Evolutionary conservation across 257 asterid genomes (phyloP).

Genomic region (Ligustrum vulgare): DNA sequence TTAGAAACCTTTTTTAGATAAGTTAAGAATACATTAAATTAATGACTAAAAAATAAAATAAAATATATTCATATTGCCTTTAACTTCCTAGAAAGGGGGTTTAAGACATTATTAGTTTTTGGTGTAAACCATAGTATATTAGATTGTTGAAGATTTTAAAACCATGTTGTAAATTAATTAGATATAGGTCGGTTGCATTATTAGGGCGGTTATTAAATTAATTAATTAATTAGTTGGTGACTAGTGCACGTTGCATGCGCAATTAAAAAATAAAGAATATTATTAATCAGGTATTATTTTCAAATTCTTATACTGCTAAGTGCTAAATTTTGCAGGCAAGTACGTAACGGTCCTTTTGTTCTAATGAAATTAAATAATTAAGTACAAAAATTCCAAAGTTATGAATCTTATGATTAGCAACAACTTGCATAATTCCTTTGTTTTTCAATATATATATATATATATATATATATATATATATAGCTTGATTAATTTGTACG

Average conservation of each 20-base stretch:
- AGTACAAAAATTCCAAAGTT: constrained; percentile 11
- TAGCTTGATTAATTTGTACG: no score
- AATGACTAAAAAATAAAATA: no score
- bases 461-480: not conserved
- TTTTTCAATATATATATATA: not conserved
- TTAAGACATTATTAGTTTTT: not conserved
- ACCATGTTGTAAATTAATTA: constrained; percentile 31
- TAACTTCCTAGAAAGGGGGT: no score
- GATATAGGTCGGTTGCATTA: constrained; percentile 51
- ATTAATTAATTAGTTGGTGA: constrained; percentile 12
- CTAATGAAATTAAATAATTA: not conserved
- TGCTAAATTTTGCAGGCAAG: constrained; percentile 13
- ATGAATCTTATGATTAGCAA: not conserved
- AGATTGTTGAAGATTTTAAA: not conserved
- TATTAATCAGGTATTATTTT: constrained; percentile 6
- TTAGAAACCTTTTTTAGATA: no score
- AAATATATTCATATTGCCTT: no score
- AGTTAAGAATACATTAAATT: no score
- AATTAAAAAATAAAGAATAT: constrained; percentile 15
- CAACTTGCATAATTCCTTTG: constrained; percentile 2
- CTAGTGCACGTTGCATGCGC: constrained; percentile 15
- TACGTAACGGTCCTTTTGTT: constrained; percentile 3
- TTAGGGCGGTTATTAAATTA: constrained; percentile 58
- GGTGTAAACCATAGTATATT: not conserved
- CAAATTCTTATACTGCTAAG: constrained; percentile 7